These are phyloP conservation scores for Colletotrichum orchidophilum DNA, from an alignment of 2,329 filamentous ascomycete genomes.

Conservation along the genomic window DNA sequence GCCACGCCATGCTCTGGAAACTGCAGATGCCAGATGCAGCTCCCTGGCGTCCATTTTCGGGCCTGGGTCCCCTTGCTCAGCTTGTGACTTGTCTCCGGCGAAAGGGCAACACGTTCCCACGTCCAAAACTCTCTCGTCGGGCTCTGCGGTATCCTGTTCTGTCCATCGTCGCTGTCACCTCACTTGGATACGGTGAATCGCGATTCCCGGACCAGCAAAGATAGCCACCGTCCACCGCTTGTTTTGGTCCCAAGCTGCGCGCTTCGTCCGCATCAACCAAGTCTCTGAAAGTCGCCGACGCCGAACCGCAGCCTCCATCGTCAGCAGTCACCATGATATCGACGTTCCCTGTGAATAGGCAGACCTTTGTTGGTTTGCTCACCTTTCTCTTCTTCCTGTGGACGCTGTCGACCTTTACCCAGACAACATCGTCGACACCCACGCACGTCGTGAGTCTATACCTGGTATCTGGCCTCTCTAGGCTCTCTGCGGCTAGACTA, in stretches of 20 bases:
- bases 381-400: conserved; percentile 26
- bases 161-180: too few species aligned
- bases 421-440: not conserved
- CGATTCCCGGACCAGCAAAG: not conserved
- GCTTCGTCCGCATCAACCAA: not conserved
- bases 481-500: not conserved
- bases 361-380: conserved; percentile 10
- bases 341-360: conserved; percentile 12
- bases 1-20: not conserved
- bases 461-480: too few species aligned
- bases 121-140: not conserved
- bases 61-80: conserved; percentile 12
- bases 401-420: conserved; percentile 20
- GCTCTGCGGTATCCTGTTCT: not conserved
- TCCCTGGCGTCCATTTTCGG: not conserved
- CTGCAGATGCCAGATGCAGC: conserved; percentile 2
- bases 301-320: not conserved
- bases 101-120: not conserved
- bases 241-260: not conserved
- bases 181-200: not conserved
- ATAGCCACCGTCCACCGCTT: not conserved
- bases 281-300: not conserved
- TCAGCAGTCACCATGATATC: conserved; percentile 4
- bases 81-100: conserved; percentile 1
- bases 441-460: not conserved